Evolutionary conservation across 495 filamentous ascomycete genomes (phyloP).

Genomic region (Penicillium manginii): DNA sequence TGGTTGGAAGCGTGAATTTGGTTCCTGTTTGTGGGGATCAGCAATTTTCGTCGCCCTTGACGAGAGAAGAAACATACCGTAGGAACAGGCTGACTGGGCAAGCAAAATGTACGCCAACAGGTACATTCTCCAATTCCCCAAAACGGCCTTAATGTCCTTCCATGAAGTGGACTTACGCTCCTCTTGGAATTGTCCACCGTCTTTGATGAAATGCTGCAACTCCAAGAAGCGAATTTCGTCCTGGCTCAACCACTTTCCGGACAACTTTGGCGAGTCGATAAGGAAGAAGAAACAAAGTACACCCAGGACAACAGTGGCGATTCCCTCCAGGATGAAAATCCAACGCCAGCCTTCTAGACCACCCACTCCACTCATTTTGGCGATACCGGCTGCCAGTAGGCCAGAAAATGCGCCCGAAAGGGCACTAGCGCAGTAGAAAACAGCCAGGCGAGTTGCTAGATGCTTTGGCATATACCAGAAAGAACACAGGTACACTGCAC

Average conservation of each 20-base stretch:
- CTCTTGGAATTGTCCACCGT: slow-evolving; percentile 31
- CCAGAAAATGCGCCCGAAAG: slow-evolving; percentile 68
- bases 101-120: slow-evolving; percentile 33
- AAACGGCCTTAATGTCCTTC: slow-evolving; percentile 27
- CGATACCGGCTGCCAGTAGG: slow-evolving; percentile 67
- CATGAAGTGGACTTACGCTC: slow-evolving; percentile 21
- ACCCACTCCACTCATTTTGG: slow-evolving; percentile 66
- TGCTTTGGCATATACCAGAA: slow-evolving; percentile 64
- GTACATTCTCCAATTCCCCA: slow-evolving; percentile 34
- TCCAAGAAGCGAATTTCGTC: slow-evolving; percentile 36
- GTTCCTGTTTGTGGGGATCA: slow-evolving; percentile 18
- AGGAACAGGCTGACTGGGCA: slow-evolving; percentile 30
- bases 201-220: slow-evolving; percentile 33
- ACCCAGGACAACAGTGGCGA: slow-evolving; percentile 59
- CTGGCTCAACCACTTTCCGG: slow-evolving; percentile 23
- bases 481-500: slow-evolving; percentile 70
- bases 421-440: slow-evolving; percentile 67
- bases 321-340: slow-evolving; percentile 72
- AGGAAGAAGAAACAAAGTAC: slow-evolving; percentile 56
- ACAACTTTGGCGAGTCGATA: slow-evolving; percentile 29
- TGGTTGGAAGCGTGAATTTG: slow-evolving; percentile 37
- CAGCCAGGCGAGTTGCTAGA: slow-evolving; percentile 46
- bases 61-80: slow-evolving; percentile 19
- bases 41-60: background rate
- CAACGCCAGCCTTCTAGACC: slow-evolving; percentile 69